Percentiles rank a stretch among this genome's conserved stretches.
phyloP scores from a whole-genome alignment of 2,329 filamentous ascomycete species.

The Exophiala sideris region DNA sequence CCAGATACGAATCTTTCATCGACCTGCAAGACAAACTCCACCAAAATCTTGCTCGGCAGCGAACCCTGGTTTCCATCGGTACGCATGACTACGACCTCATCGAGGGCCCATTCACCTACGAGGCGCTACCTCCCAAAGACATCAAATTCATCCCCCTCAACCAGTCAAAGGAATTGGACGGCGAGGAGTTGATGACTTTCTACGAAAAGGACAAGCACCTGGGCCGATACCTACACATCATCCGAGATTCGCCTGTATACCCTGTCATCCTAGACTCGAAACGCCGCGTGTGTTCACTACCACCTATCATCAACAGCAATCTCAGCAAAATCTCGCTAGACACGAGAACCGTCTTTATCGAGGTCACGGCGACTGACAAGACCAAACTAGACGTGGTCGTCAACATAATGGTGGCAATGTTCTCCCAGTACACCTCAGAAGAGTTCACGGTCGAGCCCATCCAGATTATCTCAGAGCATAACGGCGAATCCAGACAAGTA shows the following conservation, averaged over 20 bases:
- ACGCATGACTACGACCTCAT: constrained; percentile 95
- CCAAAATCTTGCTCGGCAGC: constrained; percentile 87
- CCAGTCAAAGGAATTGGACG: constrained; percentile 84
- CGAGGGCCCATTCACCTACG: constrained; percentile 93
- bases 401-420: constrained; percentile 96
- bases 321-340: constrained; percentile 92
- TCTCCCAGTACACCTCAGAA: constrained; percentile 84
- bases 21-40: constrained; percentile 96
- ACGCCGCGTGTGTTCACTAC: constrained; percentile 81
- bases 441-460: constrained; percentile 92
- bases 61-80: constrained; percentile 93
- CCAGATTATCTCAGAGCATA: constrained; percentile 88
- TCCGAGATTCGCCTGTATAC: constrained; percentile 88
- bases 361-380: constrained; percentile 91
- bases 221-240: constrained; percentile 87
- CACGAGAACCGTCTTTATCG: constrained; percentile 93
- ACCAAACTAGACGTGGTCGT: constrained; percentile 96
- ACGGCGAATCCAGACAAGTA: constrained; percentile 73
- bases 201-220: constrained; percentile 93
- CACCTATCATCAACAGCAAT: constrained; percentile 95
- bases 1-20: constrained; percentile 95
- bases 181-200: constrained; percentile 84
- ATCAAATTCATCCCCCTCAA: constrained; percentile 90
- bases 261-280: constrained; percentile 93
- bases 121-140: constrained; percentile 84